Conservation (phyloP, 2,329 filamentous ascomycete species). For the Claviceps monticola region DNA sequence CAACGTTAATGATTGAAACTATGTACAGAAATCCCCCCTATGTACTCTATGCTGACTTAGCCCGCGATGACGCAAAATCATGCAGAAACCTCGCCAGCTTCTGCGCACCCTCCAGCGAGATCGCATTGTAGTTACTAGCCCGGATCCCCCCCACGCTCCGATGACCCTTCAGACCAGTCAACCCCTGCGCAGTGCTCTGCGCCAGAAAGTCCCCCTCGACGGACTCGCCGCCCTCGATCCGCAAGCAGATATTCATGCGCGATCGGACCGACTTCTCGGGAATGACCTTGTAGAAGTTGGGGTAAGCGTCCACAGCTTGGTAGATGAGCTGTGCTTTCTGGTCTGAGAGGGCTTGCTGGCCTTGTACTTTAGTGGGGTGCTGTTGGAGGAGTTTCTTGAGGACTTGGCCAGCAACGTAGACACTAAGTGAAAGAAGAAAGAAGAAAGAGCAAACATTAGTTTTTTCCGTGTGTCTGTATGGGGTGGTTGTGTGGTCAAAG, state of each 20-base stretch:
- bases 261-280: constrained; percentile 64
- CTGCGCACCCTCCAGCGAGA: constrained; percentile 2
- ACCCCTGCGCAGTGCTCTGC: constrained; percentile 50
- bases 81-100: constrained; percentile 4
- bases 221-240: constrained; percentile 51
- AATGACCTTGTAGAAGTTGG: constrained; percentile 51
- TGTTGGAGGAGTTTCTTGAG: constrained; percentile 58
- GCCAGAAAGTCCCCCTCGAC: constrained; percentile 71
- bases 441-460: not conserved
- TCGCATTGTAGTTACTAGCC: constrained; percentile 5
- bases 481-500: too few relatives aligned
- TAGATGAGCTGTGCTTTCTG: constrained; percentile 53
- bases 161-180: constrained; percentile 80
- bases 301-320: not conserved
- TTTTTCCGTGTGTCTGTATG: not conserved
- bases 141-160: constrained; percentile 58
- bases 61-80: not conserved
- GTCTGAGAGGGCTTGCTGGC: constrained; percentile 60
- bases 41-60: not conserved
- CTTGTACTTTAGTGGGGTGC: constrained; percentile 55
- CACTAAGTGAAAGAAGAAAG: constrained; percentile 30
- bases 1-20: too few relatives aligned
- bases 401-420: constrained; percentile 83
- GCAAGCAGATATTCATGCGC: constrained; percentile 92
- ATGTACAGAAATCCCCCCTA: too few relatives aligned